Percentiles rank a stretch among this genome's conserved stretches.
Evolutionary conservation across 139 green algal species (phyloP).

Genomic region (Choricystis sp.): DNA sequence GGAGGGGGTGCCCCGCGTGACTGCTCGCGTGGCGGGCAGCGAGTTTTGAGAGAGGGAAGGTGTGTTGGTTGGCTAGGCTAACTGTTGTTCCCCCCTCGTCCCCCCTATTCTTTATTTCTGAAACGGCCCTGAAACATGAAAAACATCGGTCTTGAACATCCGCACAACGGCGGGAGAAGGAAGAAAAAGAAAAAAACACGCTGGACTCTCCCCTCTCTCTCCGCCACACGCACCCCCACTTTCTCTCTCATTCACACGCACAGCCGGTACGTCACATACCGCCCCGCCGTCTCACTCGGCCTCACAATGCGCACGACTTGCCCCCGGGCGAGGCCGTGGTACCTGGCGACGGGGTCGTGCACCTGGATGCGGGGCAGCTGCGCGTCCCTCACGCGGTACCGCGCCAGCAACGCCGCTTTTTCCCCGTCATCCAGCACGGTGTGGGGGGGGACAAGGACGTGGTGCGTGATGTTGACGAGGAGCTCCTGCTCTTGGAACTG

Average conservation of each 20-base stretch:
- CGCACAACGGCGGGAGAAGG: too few relatives aligned
- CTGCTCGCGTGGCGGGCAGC: too few relatives aligned
- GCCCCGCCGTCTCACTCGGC: conserved; percentile 79
- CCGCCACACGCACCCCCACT: background rate
- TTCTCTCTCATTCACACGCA: conserved; percentile 32
- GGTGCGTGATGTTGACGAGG: conserved; percentile 93
- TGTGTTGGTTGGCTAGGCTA: too few relatives aligned
- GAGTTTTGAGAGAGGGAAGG: too few relatives aligned
- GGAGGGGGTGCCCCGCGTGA: too few relatives aligned
- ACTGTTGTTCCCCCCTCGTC: too few relatives aligned
- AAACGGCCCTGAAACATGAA: too few relatives aligned
- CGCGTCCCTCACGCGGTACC: conserved; percentile 70
- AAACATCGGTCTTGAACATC: too few relatives aligned
- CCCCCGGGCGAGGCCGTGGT: conserved; percentile 78
- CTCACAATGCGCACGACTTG: conserved; percentile 90
- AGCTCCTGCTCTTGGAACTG: conserved; percentile 80
- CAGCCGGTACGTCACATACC: conserved; percentile 85
- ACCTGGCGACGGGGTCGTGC: conserved; percentile 80
- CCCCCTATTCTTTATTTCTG: too few relatives aligned
- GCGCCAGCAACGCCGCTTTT: conserved; percentile 72
- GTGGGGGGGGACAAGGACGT: conserved; percentile 84
- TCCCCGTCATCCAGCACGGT: conserved; percentile 64
- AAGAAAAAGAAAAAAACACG: background rate
- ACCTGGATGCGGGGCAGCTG: conserved; percentile 87
- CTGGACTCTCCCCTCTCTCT: background rate